These are phyloP conservation scores for Lenzites betulinus DNA, from an alignment of 768 basidiomycete genomes.

Conservation along the genomic window DNA sequence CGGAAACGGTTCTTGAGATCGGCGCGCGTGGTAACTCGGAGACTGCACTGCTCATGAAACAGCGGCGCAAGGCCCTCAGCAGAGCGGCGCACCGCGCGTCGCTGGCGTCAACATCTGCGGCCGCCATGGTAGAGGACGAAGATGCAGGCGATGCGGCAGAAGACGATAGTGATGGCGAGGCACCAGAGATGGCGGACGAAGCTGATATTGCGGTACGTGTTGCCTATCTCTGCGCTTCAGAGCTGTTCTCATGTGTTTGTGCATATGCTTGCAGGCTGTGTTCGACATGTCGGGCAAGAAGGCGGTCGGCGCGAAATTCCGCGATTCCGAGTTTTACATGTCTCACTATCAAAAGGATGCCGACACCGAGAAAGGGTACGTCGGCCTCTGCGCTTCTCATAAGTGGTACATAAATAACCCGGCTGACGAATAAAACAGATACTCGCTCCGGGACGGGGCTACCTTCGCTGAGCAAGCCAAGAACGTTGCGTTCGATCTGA, in stretches of 20 bases:
- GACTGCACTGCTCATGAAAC: conserved; percentile 82
- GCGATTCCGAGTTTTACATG: conserved; percentile 89
- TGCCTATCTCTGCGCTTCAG: too few species aligned
- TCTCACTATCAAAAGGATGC: conserved; percentile 89
- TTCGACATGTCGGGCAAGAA: conserved; percentile 50
- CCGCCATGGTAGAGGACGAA: conserved; percentile 36
- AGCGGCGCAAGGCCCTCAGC: conserved; percentile 73
- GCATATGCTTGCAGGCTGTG: conserved; percentile 51
- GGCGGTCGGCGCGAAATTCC: conserved; percentile 51
- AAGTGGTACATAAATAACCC: background rate
- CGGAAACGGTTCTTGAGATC: conserved; percentile 91
- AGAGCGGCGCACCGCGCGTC: conserved; percentile 59
- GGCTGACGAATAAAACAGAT: conserved; percentile 46
- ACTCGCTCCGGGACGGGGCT: conserved; percentile 86
- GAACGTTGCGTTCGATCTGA: conserved; percentile 78
- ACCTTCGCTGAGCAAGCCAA: conserved; percentile 86
- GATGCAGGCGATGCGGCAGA: conserved; percentile 34
- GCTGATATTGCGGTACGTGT: conserved; percentile 67
- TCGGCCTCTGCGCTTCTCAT: conserved; percentile 11
- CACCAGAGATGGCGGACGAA: conserved; percentile 76
- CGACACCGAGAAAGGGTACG: conserved; percentile 86
- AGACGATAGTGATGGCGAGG: conserved; percentile 30
- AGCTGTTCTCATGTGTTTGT: background rate
- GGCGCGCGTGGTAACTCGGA: conserved; percentile 66
- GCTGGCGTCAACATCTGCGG: conserved; percentile 34